Evolutionary conservation across 352 stramenopile species (phyloP).

Genomic region (Globisporangium lucens): DNA sequence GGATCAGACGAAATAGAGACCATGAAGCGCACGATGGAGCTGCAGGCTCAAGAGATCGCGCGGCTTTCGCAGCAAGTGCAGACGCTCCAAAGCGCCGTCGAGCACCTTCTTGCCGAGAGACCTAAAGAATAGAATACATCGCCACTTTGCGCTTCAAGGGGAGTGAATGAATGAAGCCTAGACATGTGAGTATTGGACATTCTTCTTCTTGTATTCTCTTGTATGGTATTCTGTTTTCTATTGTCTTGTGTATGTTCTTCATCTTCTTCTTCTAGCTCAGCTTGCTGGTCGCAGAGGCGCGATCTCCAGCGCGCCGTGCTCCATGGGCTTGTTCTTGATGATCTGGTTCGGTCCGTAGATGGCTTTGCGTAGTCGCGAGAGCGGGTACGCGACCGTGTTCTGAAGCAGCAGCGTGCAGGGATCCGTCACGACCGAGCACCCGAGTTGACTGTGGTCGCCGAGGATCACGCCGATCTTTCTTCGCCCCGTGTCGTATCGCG

Average conservation of each 20-base stretch:
- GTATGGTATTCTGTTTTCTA: neutral
- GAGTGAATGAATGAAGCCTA: neutral
- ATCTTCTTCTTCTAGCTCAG: neutral
- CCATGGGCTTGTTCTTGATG: constrained; percentile 81
- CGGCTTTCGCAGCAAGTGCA: constrained; percentile 25
- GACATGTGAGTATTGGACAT: neutral
- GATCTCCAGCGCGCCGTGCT: constrained; percentile 62
- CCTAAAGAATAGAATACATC: neutral
- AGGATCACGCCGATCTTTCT: constrained; percentile 74
- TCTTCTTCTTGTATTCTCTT: neutral
- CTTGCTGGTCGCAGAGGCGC: constrained; percentile 22
- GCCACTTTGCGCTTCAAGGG: neutral
- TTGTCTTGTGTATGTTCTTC: neutral
- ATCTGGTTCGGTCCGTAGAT: constrained; percentile 67
- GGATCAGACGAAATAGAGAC: constrained; percentile 4
- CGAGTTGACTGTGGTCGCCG: constrained; percentile 66
- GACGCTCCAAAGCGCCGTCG: constrained; percentile 23
- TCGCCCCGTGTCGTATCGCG: constrained; percentile 55
- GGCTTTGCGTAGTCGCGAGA: constrained; percentile 58
- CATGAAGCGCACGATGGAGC: constrained; percentile 21
- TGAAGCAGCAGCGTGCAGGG: constrained; percentile 61
- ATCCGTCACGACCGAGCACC: constrained; percentile 69
- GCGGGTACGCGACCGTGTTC: constrained; percentile 63
- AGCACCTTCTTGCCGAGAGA: constrained; percentile 19
- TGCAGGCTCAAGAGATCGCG: constrained; percentile 28